Evolutionary conservation across 2,329 filamentous ascomycete species (phyloP).

Genomic region (Botrytis squamosa): DNA sequence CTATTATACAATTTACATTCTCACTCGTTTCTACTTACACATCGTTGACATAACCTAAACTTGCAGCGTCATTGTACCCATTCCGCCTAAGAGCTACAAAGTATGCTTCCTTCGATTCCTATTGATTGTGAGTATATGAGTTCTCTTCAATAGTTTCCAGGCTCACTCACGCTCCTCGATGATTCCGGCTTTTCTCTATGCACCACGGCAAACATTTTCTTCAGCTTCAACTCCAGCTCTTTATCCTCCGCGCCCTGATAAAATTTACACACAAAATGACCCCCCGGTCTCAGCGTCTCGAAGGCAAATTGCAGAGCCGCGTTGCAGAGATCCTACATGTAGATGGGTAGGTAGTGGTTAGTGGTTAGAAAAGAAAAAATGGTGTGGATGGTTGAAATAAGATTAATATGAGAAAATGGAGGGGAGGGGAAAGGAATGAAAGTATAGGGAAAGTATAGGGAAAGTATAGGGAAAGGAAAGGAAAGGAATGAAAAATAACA

Average conservation of each 20-base stretch:
- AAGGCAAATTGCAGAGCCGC: conserved; percentile 83
- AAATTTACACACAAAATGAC: conserved; percentile 96
- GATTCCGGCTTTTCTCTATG: conserved; percentile 87
- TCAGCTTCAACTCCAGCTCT: conserved; percentile 70
- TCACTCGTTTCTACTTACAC: not conserved
- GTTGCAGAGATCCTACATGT: conserved; percentile 77
- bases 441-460: too few relatives aligned
- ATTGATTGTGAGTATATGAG: conserved; percentile 22
- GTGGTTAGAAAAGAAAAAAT: too few relatives aligned
- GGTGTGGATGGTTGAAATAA: too few relatives aligned
- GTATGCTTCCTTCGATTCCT: conserved; percentile 84
- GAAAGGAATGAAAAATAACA: conserved; percentile 37
- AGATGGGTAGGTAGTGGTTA: not conserved
- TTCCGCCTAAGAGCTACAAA: conserved; percentile 79
- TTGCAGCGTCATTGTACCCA: conserved; percentile 38
- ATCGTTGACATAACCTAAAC: conserved; percentile 12
- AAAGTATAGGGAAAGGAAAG: too few relatives aligned
- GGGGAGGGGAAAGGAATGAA: too few relatives aligned
- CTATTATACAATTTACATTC: not conserved
- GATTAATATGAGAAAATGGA: too few relatives aligned
- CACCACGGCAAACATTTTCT: conserved; percentile 75
- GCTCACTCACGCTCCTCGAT: conserved; percentile 70
- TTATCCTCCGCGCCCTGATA: conserved; percentile 91
- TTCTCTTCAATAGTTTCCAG: not conserved
- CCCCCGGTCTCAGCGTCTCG: conserved; percentile 77